Evolutionary conservation across 169 alveolate genomes (phyloP).

Genomic region (Eimeria sp.): DNA sequence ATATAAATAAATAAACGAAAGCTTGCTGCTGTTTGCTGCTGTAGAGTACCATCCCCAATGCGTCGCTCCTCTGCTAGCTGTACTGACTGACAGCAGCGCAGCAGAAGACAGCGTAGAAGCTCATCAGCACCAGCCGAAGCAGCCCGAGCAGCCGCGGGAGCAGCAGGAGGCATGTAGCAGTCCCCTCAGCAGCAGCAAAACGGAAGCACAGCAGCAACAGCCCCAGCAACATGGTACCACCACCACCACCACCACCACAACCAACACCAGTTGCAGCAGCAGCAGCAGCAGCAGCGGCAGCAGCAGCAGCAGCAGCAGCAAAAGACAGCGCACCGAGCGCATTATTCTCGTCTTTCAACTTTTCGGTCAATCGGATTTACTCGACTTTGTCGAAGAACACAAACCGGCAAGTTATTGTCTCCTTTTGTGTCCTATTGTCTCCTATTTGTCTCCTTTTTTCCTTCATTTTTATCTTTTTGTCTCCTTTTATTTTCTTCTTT

Average conservation of each 20-base stretch:
- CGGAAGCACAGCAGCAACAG: too few relatives aligned
- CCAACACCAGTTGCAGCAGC: not conserved
- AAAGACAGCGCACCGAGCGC: conserved; percentile 14
- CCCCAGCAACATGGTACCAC: too few relatives aligned
- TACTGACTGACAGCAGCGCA: conserved; percentile 87
- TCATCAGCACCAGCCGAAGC: not conserved
- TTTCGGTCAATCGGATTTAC: conserved; percentile 76
- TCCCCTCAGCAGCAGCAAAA: not conserved
- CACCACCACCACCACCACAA: too few relatives aligned
- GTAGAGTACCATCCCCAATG: conserved; percentile 62
- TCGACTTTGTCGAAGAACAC: conserved; percentile 86
- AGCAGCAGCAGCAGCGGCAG: conserved; percentile 21
- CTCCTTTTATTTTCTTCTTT: too few relatives aligned
- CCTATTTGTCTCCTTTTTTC: too few relatives aligned
- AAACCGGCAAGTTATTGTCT: conserved; percentile 1
- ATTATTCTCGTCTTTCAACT: conserved; percentile 55
- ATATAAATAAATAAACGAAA: too few relatives aligned
- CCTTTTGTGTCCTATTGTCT: too few relatives aligned
- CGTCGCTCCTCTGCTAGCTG: conserved; percentile 87
- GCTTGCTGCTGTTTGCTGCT: too few relatives aligned
- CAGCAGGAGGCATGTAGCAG: not conserved
- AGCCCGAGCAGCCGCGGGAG: not conserved
- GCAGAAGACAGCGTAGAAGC: conserved; percentile 74
- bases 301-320: conserved; percentile 5
- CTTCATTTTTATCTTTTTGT: too few relatives aligned